These are phyloP conservation scores for Heliosperma pusillum DNA, from an alignment of 148 eudicot species.

Conservation along the genomic window DNA sequence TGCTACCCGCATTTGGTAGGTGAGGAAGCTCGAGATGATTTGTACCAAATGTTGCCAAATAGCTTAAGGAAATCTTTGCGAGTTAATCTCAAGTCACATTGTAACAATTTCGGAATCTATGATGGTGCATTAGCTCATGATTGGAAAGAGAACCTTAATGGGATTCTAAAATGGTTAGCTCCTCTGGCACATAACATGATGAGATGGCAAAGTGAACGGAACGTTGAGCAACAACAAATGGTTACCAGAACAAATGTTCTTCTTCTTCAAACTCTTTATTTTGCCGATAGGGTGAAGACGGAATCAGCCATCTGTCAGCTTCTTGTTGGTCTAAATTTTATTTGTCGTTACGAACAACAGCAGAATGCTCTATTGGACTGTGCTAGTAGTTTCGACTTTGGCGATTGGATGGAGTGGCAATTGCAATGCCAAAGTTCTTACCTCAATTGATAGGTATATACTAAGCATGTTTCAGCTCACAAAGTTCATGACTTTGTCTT, in stretches of 20 bases:
- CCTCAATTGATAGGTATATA: conserved; percentile 28
- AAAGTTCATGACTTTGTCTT: too few relatives aligned
- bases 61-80: conserved; percentile 63
- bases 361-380: conserved; percentile 90
- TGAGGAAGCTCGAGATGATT: conserved; percentile 84
- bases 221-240: conserved; percentile 81
- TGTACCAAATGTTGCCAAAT: conserved; percentile 84
- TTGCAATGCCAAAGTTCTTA: conserved; percentile 48
- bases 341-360: conserved; percentile 92
- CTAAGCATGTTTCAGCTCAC: not conserved
- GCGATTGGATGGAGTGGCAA: conserved; percentile 90
- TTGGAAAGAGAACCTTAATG: conserved; percentile 74
- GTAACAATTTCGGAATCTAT: conserved; percentile 60
- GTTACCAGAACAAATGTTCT: conserved; percentile 70
- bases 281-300: conserved; percentile 67
- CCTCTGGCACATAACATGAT: conserved; percentile 92
- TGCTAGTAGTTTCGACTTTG: conserved; percentile 86
- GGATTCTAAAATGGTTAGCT: conserved; percentile 64
- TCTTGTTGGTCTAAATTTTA: conserved; percentile 77
- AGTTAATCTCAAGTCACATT: conserved; percentile 53
- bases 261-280: conserved; percentile 80
- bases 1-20: conserved; percentile 83
- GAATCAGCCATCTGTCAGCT: conserved; percentile 81
- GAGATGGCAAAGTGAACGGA: conserved; percentile 92
- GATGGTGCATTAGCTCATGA: conserved; percentile 87